phyloP scores from a whole-genome alignment of 148 eudicot species.

The Pharnaceum exiguum region DNA sequence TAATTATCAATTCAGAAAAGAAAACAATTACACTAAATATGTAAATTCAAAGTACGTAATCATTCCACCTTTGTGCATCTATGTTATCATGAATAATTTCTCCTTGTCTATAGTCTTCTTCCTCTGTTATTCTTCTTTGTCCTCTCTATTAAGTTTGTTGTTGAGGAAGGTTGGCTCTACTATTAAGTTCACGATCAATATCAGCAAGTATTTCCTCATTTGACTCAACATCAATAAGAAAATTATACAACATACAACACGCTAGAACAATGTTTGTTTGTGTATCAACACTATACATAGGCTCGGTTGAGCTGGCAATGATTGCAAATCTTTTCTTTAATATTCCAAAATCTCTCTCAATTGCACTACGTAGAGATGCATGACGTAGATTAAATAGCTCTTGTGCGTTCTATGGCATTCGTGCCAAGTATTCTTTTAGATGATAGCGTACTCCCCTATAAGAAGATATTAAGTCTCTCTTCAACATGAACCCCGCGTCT shows the following conservation, averaged over 20 bases:
- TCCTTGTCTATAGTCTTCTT: too few species aligned
- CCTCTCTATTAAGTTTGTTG: too few species aligned
- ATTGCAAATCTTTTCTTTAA: background rate
- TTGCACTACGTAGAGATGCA: background rate
- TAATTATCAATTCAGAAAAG: too few species aligned
- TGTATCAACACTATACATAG: background rate
- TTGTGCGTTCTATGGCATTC: background rate
- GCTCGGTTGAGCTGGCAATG: background rate
- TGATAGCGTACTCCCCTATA: background rate
- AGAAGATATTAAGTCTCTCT: background rate
- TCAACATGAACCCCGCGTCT: background rate
- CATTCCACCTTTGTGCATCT: background rate
- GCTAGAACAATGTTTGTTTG: background rate
- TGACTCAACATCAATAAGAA: too few species aligned
- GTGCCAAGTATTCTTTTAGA: background rate
- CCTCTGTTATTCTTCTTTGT: too few species aligned
- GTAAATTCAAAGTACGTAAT: background rate
- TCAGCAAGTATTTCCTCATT: too few species aligned
- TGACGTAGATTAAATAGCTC: constrained; percentile 1
- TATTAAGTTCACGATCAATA: too few species aligned
- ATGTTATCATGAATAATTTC: background rate
- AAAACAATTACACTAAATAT: too few species aligned
- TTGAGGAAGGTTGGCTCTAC: too few species aligned
- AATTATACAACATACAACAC: too few species aligned
- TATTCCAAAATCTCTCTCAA: background rate